Conservation (phyloP, 768 basidiomycete species). For the Pisolithus orientalis region DNA sequence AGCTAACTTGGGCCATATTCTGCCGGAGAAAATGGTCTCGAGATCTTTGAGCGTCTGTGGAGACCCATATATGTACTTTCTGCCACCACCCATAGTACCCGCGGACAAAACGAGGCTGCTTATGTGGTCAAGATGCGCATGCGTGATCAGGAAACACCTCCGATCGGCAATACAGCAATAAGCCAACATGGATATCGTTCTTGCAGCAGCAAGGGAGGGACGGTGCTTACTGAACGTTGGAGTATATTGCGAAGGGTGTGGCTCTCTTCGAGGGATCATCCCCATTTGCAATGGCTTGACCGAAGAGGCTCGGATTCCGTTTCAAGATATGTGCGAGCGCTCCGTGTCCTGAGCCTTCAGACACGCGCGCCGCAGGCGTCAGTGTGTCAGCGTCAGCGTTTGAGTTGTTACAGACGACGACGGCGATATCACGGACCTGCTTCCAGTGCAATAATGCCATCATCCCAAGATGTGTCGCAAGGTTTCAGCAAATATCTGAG, state of each 20-base stretch:
- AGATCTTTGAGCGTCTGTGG: conserved; percentile 60
- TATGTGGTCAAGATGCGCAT: conserved; percentile 90
- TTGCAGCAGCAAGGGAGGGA: neutral
- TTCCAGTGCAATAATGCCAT: conserved; percentile 80
- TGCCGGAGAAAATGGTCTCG: conserved; percentile 66
- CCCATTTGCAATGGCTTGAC: conserved; percentile 8
- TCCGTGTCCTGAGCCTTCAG: conserved; percentile 78
- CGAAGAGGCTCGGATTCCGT: conserved; percentile 51
- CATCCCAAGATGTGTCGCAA: conserved; percentile 56
- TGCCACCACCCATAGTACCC: conserved; percentile 58
- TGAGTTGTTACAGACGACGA: neutral
- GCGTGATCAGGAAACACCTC: conserved; percentile 82
- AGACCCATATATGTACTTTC: conserved; percentile 60
- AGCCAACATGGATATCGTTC: neutral
- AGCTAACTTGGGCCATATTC: conserved; percentile 83
- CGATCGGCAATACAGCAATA: conserved; percentile 1
- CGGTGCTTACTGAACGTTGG: conserved; percentile 27
- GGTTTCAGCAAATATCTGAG: conserved; percentile 86
- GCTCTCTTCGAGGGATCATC: conserved; percentile 8
- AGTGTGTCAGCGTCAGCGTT: neutral
- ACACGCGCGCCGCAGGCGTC: neutral
- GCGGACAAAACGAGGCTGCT: conserved; percentile 78
- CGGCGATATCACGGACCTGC: conserved; percentile 51
- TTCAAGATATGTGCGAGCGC: conserved; percentile 59
- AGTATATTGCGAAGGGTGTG: conserved; percentile 23